phyloP scores from a whole-genome alignment of 208 protist species.

The Acanthamoeba royreba region DNA sequence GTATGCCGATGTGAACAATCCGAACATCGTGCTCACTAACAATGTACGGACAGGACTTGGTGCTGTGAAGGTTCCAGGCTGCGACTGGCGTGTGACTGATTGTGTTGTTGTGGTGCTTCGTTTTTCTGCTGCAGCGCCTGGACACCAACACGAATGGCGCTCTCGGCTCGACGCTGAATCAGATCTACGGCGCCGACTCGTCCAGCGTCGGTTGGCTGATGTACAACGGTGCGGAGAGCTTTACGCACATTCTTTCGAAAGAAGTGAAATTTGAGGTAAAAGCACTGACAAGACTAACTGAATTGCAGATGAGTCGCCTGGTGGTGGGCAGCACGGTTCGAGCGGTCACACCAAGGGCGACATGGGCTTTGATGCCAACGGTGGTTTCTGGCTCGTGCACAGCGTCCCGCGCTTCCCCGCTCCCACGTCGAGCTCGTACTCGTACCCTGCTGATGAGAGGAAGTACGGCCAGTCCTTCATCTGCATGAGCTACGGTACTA shows the following conservation, averaged over 20 bases:
- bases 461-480: constrained; percentile 69
- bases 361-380: constrained; percentile 22
- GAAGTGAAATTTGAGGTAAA: too few species aligned
- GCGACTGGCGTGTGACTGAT: neutral
- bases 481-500: constrained; percentile 48
- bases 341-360: constrained; percentile 64
- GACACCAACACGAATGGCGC: constrained; percentile 52
- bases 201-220: constrained; percentile 41
- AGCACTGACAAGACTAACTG: too few species aligned
- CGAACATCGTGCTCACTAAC: neutral
- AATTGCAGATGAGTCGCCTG: neutral
- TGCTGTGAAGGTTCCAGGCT: neutral
- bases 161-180: constrained; percentile 53
- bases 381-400: constrained; percentile 70
- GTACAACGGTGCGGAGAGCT: constrained; percentile 62
- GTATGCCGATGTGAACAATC: constrained; percentile 52
- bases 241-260: neutral
- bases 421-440: neutral
- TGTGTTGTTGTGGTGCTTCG: too few species aligned
- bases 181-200: constrained; percentile 17
- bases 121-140: neutral
- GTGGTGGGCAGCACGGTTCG: neutral
- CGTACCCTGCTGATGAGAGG: constrained; percentile 49
- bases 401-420: constrained; percentile 52
- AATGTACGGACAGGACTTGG: too few species aligned